Percentiles rank a stretch among this genome's conserved stretches.
Conservation (phyloP, 371 early-diverging fungal genomes). For the Syncephalis fuscata region DNA sequence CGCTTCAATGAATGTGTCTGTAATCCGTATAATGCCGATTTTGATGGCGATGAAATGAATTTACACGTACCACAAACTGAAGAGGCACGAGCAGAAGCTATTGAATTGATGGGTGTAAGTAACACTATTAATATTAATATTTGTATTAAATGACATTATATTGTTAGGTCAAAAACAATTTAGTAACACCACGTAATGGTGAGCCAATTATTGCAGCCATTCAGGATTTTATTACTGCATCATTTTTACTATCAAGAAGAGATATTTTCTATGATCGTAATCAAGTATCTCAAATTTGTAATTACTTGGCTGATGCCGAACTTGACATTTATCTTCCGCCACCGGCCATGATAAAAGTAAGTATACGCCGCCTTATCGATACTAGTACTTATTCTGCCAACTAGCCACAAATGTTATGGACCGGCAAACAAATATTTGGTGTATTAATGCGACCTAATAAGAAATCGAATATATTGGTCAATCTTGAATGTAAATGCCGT, state of each 20-base stretch:
- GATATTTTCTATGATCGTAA: constrained; percentile 93
- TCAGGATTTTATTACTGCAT: constrained; percentile 98
- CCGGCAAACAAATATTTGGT: constrained; percentile 55
- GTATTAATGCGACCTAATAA: constrained; percentile 79
- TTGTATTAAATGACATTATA: neutral
- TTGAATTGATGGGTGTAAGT: constrained; percentile 86
- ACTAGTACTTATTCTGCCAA: constrained; percentile 3
- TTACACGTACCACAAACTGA: constrained; percentile 99
- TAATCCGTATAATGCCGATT: constrained; percentile 99
- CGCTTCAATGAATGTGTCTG: constrained; percentile 99
- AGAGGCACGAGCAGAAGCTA: constrained; percentile 96
- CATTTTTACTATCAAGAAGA: constrained; percentile 83
- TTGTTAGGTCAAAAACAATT: constrained; percentile 67
- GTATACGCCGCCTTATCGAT: constrained; percentile 12
- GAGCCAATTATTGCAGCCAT: constrained; percentile 98
- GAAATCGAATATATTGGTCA: constrained; percentile 46
- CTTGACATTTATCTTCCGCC: constrained; percentile 79
- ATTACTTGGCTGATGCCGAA: constrained; percentile 68
- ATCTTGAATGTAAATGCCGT: constrained; percentile 77
- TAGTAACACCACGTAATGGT: constrained; percentile 97
- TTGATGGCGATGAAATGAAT: constrained; percentile 99
- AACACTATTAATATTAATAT: neutral
- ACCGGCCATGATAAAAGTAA: constrained; percentile 82
- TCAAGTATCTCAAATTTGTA: constrained; percentile 80
- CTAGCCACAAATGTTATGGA: constrained; percentile 42